Percentiles rank a stretch among this genome's conserved stretches.
Conservation (phyloP, 176 grass and related monocot genomes). For the Hordeum vulgare region MorexV3_pseudomolecules_assembly NC_058521.1:487499760-487500259, state of each 20-base stretch:
- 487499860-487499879: slow-evolving; percentile 83
- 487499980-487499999: slow-evolving; percentile 56
- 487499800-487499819: slow-evolving; percentile 93
- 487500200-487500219: slow-evolving; percentile 63
- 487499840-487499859: slow-evolving; percentile 66
- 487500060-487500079: slow-evolving; percentile 90
- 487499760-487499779: slow-evolving; percentile 69
- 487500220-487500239: not conserved
- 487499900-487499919: slow-evolving; percentile 75
- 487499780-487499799: slow-evolving; percentile 74
- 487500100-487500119: slow-evolving; percentile 66
- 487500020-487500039: slow-evolving; percentile 61
- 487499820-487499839: slow-evolving; percentile 71
- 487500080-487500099: slow-evolving; percentile 86
- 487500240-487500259: not conserved
- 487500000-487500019: slow-evolving; percentile 9
- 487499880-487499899: slow-evolving; percentile 87
- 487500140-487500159: slow-evolving; percentile 27
- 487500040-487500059: slow-evolving; percentile 89
- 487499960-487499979: slow-evolving; percentile 99
- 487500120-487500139: slow-evolving; percentile 59
- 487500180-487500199: slow-evolving; percentile 28
- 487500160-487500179: slow-evolving; percentile 4
- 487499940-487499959: slow-evolving; percentile 53
- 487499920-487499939: slow-evolving; percentile 34